A percentile compares a stretch with the other conserved stretches of the same genome.
Conservation (phyloP, 2,329 filamentous ascomycete species). For the Orbilia oligospora region DNA sequence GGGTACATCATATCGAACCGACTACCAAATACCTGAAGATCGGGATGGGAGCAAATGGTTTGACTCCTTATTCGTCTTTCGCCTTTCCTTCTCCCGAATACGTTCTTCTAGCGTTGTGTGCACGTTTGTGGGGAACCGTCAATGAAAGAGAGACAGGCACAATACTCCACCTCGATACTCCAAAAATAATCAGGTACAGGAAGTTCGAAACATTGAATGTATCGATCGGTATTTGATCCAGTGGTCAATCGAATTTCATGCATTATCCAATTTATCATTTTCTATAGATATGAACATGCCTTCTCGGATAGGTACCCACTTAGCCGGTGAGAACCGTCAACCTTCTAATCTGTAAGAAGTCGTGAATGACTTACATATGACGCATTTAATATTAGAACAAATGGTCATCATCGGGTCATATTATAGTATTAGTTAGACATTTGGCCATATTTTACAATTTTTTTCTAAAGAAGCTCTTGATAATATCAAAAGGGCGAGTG, state of each 20-base stretch:
- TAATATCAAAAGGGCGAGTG: constrained; percentile 22
- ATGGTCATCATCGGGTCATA: constrained; percentile 16
- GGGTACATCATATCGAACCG: neutral
- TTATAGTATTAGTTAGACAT: constrained; percentile 1
- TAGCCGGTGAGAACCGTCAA: constrained; percentile 37
- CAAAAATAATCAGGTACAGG: constrained; percentile 58
- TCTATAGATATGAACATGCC: neutral
- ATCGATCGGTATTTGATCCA: constrained; percentile 43
- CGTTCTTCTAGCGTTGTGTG: constrained; percentile 14
- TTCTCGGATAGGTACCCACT: constrained; percentile 45
- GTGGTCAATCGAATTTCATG: constrained; percentile 38
- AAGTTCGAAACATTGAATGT: constrained; percentile 56
- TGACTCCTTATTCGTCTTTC: neutral
- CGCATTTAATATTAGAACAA: constrained; percentile 57
- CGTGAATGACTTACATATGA: constrained; percentile 55
- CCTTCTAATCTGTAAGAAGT: constrained; percentile 21
- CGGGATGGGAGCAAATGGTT: neutral
- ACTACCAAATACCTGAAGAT: neutral
- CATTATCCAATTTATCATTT: constrained; percentile 32
- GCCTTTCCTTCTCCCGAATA: constrained; percentile 13
- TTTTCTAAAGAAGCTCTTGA: constrained; percentile 4
- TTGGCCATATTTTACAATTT: neutral
- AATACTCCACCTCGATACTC: constrained; percentile 24
- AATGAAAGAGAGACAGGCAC: constrained; percentile 30
- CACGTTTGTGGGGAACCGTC: constrained; percentile 38